Base-by-base conservation (phyloP, 306 rosid genomes). In the Casuarina equisetifolia region DNA sequence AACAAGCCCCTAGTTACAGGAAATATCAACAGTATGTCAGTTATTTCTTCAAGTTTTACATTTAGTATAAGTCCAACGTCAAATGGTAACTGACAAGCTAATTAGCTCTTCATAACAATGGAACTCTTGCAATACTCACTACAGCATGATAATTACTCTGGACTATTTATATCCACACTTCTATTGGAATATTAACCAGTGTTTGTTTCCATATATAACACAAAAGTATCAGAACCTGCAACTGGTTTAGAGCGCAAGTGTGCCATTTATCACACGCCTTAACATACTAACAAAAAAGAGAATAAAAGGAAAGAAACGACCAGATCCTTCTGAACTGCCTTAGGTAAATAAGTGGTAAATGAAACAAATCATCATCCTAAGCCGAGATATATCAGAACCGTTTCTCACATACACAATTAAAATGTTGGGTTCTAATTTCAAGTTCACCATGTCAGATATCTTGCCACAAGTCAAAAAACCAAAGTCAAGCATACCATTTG, bases 401-500 rank as follows among this genome's bases (percentile, higher is more conserved):
- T 66, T 40, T 40, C 70, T 48, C 51, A 48, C 51, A 48, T 46
- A n/a, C 39, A 20, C 52, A 68, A 44, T 6, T 43, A 32, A 19
- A 8, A 43, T n/a, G 10, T 46, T 40, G 9, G 38, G 73, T 20
- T 19, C 38, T 48, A 4, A 9, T 3, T 45, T 16, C 75, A 49
- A 66, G 6, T 6, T 66, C 46, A 6, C 70, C 70, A 66, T 40
- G 25, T 40, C 49, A 66, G 70, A 40, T 66, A 66, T 40, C 70
- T 35, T 61, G 35, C 17, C 6, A 49, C 55, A 48, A 48, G 42
- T 7, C 36, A 50, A 68, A 40, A 36, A 48, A 45, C 54, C 38
- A 49, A 20, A 62, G 50, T 66, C 84, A 74, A 79, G 50, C 87
- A 38, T 81, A 95, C 98, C 98, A 95, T 92, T 89, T 87, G 93